Conservation (phyloP, 306 rosid species). For the Heteromeles arbutifolia region DNA sequence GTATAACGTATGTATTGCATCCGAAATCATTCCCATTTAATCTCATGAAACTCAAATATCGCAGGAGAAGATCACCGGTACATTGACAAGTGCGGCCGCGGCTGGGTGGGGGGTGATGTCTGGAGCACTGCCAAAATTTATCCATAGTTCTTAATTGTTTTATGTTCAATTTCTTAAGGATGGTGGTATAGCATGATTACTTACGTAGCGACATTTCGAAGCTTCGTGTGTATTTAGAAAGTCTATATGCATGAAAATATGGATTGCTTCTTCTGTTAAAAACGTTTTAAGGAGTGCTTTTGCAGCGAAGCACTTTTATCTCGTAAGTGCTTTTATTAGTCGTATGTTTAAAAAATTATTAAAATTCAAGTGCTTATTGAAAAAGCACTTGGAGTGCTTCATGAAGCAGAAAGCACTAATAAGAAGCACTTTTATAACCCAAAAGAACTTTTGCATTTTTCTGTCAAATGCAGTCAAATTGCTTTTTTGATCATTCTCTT, state of each 20-base stretch:
- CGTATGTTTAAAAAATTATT: too few relatives aligned
- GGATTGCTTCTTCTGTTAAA: background rate
- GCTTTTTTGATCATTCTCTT: too few relatives aligned
- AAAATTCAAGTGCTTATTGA: too few relatives aligned
- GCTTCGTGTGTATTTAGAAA: background rate
- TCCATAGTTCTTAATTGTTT: background rate
- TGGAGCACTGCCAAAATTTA: background rate
- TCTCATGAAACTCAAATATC: background rate
- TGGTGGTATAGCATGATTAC: background rate
- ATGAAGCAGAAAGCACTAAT: too few relatives aligned
- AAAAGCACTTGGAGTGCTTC: too few relatives aligned
- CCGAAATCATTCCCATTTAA: background rate
- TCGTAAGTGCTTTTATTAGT: too few relatives aligned
- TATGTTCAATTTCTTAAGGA: background rate
- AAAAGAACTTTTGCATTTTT: too few relatives aligned
- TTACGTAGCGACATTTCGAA: background rate
- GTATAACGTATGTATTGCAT: background rate
- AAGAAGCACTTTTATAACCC: too few relatives aligned
- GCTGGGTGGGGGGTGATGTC: background rate
- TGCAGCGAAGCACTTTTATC: too few relatives aligned
- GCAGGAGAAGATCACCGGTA: slow-evolving; percentile 16
- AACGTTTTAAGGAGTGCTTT: too few relatives aligned
- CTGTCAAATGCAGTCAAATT: too few relatives aligned
- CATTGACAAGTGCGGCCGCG: background rate
- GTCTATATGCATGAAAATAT: background rate